These are phyloP conservation scores for Arabidopsis suecica DNA, from an alignment of 345 rosid genomes.

Conservation along the genomic window DNA sequence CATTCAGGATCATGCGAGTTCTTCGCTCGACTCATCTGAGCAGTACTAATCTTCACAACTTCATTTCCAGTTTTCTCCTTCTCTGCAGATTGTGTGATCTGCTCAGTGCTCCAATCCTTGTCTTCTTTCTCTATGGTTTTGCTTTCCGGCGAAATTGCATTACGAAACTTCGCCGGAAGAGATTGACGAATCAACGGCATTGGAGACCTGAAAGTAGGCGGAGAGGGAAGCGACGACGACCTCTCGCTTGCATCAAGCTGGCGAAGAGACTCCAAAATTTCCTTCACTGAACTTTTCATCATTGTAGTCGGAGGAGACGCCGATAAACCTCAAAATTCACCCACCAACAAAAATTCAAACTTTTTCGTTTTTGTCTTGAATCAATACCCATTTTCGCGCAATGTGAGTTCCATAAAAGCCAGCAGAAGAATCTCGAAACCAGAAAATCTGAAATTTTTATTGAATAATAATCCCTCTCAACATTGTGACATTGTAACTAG, in stretches of 20 bases:
- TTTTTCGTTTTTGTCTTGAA: background rate
- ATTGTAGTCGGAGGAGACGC: conserved; percentile 49
- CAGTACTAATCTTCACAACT: conserved; percentile 35
- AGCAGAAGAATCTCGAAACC: conserved; percentile 6
- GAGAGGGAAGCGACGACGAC: conserved; percentile 80
- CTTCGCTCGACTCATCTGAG: conserved; percentile 4
- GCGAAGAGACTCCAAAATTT: conserved; percentile 67
- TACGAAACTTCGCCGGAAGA: conserved; percentile 55
- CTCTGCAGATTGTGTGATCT: background rate
- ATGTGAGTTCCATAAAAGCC: background rate
- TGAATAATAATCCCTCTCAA: background rate
- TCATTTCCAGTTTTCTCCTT: conserved; percentile 51
- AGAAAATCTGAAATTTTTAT: no score
- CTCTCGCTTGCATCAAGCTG: conserved; percentile 60
- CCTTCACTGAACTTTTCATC: conserved; percentile 70
- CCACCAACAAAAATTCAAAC: background rate
- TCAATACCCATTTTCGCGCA: conserved; percentile 5
- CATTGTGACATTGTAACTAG: background rate
- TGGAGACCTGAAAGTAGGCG: conserved; percentile 60
- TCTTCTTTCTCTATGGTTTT: conserved; percentile 44
- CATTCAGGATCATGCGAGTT: conserved; percentile 44
- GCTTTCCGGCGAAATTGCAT: conserved; percentile 27
- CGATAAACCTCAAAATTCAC: background rate
- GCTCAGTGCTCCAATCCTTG: conserved; percentile 54
- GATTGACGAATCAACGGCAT: conserved; percentile 66